phyloP scores from a whole-genome alignment of 192 early-diverging fungal genomes.

The Backusella circina region DNA sequence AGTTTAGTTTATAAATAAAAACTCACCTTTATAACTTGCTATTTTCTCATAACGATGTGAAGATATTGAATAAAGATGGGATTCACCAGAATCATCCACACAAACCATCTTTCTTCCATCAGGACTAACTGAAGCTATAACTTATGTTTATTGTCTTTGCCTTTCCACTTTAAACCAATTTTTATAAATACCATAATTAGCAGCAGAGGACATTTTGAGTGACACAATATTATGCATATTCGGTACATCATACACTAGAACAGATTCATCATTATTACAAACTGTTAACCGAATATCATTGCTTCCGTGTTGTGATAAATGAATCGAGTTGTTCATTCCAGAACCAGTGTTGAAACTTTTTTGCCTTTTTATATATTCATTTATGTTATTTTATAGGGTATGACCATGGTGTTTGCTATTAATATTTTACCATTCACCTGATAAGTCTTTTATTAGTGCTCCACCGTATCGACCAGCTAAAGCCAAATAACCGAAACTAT shows the following conservation, averaged over 20 bases:
- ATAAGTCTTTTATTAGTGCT: not conserved
- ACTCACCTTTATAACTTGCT: not conserved
- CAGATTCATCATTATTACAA: not conserved
- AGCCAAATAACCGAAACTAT: not conserved
- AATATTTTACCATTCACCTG: not conserved
- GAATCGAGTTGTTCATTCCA: not conserved
- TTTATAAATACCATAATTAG: not conserved
- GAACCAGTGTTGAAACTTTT: not conserved
- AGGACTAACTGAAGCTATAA: not conserved
- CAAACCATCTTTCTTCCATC: not conserved
- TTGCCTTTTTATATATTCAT: not conserved
- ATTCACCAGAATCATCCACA: not conserved
- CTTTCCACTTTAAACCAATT: not conserved
- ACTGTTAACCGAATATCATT: not conserved
- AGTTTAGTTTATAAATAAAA: not conserved
- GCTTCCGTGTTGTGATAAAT: not conserved
- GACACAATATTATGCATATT: not conserved
- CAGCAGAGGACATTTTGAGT: not conserved
- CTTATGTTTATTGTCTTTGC: not conserved
- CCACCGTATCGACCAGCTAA: not conserved
- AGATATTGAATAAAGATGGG: not conserved
- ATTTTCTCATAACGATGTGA: not conserved
- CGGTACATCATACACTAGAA: not conserved
- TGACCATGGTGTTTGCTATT: not conserved
- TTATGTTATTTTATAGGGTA: not conserved